These are phyloP conservation scores for Suaeda aralocaspica DNA, from an alignment of 148 eudicot species.

Conservation along the genomic window DNA sequence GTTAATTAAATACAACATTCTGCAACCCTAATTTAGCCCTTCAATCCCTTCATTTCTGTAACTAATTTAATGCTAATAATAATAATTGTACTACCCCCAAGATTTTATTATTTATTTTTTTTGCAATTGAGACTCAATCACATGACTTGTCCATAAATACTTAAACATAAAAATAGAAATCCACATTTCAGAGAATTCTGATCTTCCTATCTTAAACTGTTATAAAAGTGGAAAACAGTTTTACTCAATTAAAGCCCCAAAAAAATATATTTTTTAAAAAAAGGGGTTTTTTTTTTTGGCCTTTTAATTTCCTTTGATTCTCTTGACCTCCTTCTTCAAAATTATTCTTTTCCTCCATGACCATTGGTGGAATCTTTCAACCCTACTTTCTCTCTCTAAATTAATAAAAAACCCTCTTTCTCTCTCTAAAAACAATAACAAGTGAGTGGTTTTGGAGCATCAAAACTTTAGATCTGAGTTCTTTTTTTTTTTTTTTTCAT, in stretches of 20 bases:
- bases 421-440: background rate
- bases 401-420: background rate
- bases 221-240: constrained; percentile 1
- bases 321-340: background rate
- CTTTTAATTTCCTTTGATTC: background rate
- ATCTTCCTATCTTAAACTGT: background rate
- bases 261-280: background rate
- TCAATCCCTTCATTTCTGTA: no score
- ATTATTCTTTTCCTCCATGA: background rate
- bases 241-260: background rate
- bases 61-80: no score
- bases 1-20: no score
- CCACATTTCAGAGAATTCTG: background rate
- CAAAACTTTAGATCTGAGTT: constrained; percentile 15
- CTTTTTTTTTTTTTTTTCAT: background rate
- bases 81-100: no score
- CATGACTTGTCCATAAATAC: constrained; percentile 27
- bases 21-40: no score
- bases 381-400: background rate
- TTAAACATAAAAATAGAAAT: no score
- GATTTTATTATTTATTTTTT: no score
- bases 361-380: background rate
- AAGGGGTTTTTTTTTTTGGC: background rate
- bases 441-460: constrained; percentile 13
- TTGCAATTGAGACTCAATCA: background rate